Base-by-base conservation (phyloP, 23 red algal species). In the Gracilaria vermiculophylla region DNA sequence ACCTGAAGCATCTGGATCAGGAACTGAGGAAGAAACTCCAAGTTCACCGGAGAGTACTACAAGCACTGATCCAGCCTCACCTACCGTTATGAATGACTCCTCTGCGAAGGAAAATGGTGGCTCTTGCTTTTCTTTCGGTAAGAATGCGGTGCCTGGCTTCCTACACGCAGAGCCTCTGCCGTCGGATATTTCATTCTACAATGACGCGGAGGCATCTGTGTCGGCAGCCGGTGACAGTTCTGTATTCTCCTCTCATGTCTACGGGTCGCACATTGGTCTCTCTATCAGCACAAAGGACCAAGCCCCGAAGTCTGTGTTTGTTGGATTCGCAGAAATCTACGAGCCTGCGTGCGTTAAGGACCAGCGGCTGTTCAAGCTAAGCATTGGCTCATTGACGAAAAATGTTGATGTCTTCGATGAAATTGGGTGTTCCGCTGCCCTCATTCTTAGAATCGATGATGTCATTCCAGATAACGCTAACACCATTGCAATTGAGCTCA, bases 361-460 rank as follows among this genome's bases (percentile, higher is more conserved):
- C 12, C 41, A 61, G 11, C 84, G 84, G 51, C 24, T 77, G 19
- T 88, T 88, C 58, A 33, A 31, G 39, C 37, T 88, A 27, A 58
- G 32, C 20, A 25, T 77, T 43, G 84, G 69, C 31, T 62, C 84
- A 13, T 14, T 77, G 33, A 57, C 72, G 49, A 49, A 64, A 20
- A 78, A 69, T 24, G 48, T 88, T 3, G 84, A 88, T 62, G 69
- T 88, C 11, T 77, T 64, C 39, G 58, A 64, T 0, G 84, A 88
- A 54, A 70, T 60, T 47, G 84, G 84, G 4, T 88, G 84, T 62
- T 72, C 50, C 3, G 47, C 69, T 24, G 69, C 84, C 23, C 43
- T 88, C n/a, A 55, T 73, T 53, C 45, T 88, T n/a, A 65, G 84
- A 56, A 57, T 88, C 33, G 84, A 88, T 42, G 84, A 69, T 21